Base-by-base conservation (phyloP, 257 asterid genomes). In the Plectranthus barbatus region DNA sequence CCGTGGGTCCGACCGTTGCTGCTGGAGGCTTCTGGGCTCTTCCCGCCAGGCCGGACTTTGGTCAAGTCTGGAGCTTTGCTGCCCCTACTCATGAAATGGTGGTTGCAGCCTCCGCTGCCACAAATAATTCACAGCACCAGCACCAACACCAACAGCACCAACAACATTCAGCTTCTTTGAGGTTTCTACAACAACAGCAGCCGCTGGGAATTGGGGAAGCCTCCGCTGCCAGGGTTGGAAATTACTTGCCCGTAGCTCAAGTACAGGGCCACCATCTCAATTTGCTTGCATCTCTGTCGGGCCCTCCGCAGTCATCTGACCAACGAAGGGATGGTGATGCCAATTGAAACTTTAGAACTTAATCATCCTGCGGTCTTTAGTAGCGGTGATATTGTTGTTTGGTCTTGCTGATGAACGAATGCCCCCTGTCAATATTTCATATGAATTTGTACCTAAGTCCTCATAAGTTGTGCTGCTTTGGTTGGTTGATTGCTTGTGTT, bases 31-130 rank as follows among this genome's bases (percentile, higher is more conserved):
- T n/a, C n/a, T n/a, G n/a, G n/a, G n/a, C n/a, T n/a, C n/a, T n/a
- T n/a, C n/a, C n/a, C n/a, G n/a, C n/a, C n/a, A 69, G 97, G 69
- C 75, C 95, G 1, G 98, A 92, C 65, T 89, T 84, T 31, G 96
- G 95, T 20, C 97, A 86, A 69, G 81, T 92, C 13, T 92, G 97
- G 97, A 92, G 99, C 82, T 92, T 92, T 29, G 94, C 92, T 3
- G 84, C 90, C 9, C 84, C 84, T 11, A 77, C 84, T 0, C 77
- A 78, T 17, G 96, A 86, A 56, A 81, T 89, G 88, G 80, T 79
- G 71, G 88, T 70, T 51, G 76, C 77, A 1, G 69, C n/a, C n/a
- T n/a, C n/a, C n/a, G n/a, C n/a, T n/a, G n/a, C 45, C 20, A n/a
- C 74, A 1, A 50, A 66, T 19, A 72, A 69, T n/a, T 57, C 75